phyloP scores from a whole-genome alignment of 2,329 filamentous ascomycete genomes.

The Aulographum hederae region DNA sequence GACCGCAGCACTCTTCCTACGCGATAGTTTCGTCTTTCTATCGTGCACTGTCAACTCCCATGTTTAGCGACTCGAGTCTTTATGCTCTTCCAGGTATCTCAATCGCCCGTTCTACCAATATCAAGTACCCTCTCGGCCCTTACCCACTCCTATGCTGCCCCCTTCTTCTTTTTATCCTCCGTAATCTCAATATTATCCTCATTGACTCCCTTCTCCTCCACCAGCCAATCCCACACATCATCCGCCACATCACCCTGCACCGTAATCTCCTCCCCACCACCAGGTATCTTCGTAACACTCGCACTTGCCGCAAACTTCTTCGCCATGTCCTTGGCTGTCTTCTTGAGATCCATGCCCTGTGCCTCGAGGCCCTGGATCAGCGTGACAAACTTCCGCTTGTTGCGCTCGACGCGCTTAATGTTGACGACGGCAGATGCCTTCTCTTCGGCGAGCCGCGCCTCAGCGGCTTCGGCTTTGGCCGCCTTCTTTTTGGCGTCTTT shows the following conservation, averaged over 20 bases:
- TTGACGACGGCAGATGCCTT: slow-evolving; percentile 67
- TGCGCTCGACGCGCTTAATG: slow-evolving; percentile 94
- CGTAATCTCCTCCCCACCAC: slow-evolving; percentile 86
- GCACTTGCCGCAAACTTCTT: slow-evolving; percentile 97
- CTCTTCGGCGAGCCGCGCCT: slow-evolving; percentile 66
- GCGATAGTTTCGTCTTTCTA: too few species aligned
- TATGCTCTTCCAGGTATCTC: too few species aligned
- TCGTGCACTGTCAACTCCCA: too few species aligned
- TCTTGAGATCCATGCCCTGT: slow-evolving; percentile 86
- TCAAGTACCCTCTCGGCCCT: too few species aligned
- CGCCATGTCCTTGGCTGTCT: slow-evolving; percentile 87
- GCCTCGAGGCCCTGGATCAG: slow-evolving; percentile 79
- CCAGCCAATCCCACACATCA: slow-evolving; percentile 79
- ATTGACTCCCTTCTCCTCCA: slow-evolving; percentile 80
- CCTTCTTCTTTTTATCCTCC: slow-evolving; percentile 91
- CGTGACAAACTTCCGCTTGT: slow-evolving; percentile 95
- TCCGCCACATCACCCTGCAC: slow-evolving; percentile 94
- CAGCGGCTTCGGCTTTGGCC: slow-evolving; percentile 75
- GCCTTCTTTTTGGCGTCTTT: slow-evolving; percentile 97
- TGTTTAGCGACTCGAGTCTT: too few species aligned
- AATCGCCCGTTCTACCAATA: too few species aligned
- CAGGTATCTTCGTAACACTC: slow-evolving; percentile 75
- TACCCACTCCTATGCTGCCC: slow-evolving; percentile 6
- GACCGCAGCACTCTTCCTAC: too few species aligned
- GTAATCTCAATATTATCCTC: slow-evolving; percentile 90